Base-by-base conservation (phyloP, 768 basidiomycete species). In the Pulveroboletus frians region DNA sequence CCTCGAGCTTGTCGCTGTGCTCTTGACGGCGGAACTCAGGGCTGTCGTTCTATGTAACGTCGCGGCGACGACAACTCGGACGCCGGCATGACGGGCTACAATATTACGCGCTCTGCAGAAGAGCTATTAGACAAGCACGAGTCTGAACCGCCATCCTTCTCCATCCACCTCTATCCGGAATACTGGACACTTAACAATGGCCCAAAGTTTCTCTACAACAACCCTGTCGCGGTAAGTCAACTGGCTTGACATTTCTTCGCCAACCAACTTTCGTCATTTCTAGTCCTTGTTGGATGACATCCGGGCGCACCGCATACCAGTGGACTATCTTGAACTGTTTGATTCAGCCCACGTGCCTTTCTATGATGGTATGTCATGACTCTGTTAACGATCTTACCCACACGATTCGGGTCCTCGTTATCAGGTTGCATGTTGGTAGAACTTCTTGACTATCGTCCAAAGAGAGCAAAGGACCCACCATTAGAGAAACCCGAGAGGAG, bases 381-480 rank as follows among this genome's bases (percentile, higher is more conserved):
- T 23, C 18, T 38, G 18, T n/a, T 26, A 38, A 41, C 21, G 29
- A 29, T 52, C 23, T 20, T 44, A n/a, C 31, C 35, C 14, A n/a
- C 15, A 41, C 23, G 43, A 50, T 37, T 50, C 26, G 35, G 21
- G 34, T 44, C 34, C 36, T 44, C 44, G 47, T 38, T 31, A 23
- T 5, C 45, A 92, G 90, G 90, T 32, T 89, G 88, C 58, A 81
- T 92, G 78, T 76, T 92, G 50, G 90, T 91, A 2, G 89, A 92
- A 62, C 75, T 92, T 21, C 71, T 85, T 31, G 88, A 92, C 61
- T 86, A 87, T 59, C 76, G 88, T 9, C 80, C 82, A 7, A 74
- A 77, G 47, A 76, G 70, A 60, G 65, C 62, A 46, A 81, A 77
- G 49, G 84, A 88, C 30, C 71, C 77, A n/a, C 61, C 72, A 0